These are phyloP conservation scores for Silene uniflora DNA, from an alignment of 148 eudicot species.

Conservation along the genomic window DNA sequence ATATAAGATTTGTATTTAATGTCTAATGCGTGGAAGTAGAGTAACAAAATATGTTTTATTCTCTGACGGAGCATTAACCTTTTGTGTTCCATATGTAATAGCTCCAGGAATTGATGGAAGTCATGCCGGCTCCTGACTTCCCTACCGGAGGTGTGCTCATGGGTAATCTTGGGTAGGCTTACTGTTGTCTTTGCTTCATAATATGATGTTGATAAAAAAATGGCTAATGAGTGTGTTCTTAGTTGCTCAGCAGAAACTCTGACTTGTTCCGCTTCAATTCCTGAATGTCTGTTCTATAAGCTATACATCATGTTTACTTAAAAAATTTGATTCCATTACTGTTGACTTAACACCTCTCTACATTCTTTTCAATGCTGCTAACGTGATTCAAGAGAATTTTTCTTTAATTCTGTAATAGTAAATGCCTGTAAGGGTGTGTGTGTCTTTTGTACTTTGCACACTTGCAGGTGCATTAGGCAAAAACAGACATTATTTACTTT, in stretches of 20 bases:
- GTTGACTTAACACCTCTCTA: neutral
- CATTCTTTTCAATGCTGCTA: neutral
- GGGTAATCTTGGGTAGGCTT: conserved; percentile 81
- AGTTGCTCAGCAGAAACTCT: neutral
- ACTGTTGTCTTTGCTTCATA: conserved; percentile 2
- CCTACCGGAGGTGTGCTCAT: conserved; percentile 96
- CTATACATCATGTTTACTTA: neutral
- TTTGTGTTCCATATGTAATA: conserved; percentile 27
- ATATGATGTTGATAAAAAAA: neutral
- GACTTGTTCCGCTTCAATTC: neutral
- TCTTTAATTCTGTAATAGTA: neutral
- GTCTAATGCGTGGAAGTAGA: neutral
- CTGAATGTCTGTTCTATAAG: neutral
- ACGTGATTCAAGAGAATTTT: neutral
- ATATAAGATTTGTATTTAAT: neutral
- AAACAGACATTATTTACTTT: neutral
- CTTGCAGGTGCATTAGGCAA: neutral
- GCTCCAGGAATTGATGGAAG: conserved; percentile 93
- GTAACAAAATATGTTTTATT: neutral
- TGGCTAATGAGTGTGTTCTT: neutral
- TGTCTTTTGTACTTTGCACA: neutral
- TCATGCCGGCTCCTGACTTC: conserved; percentile 98
- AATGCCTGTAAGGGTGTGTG: neutral
- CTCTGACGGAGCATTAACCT: neutral
- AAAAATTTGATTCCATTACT: neutral